Evolutionary conservation across 495 filamentous ascomycete genomes (phyloP).

Genomic region (Daldinia loculata): DNA sequence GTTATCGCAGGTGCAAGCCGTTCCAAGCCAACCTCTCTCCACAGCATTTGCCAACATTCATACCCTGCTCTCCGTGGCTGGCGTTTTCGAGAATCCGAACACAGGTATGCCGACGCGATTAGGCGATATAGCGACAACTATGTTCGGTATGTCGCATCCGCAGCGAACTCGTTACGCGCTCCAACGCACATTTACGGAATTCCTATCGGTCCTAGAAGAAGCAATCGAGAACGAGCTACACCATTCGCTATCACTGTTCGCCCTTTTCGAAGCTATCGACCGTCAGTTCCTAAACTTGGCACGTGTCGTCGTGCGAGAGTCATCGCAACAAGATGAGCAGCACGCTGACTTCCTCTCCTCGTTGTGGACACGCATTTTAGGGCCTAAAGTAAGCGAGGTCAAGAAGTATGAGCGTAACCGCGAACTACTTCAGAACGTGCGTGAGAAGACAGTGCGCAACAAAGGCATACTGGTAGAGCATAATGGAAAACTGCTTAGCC

Average conservation of each 20-base stretch:
- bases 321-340: constrained; percentile 76
- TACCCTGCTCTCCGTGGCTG: constrained; percentile 71
- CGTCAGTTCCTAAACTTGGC: constrained; percentile 87
- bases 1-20: constrained; percentile 61
- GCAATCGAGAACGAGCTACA: constrained; percentile 83
- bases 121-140: constrained; percentile 68
- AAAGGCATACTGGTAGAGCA: constrained; percentile 85
- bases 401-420: constrained; percentile 91
- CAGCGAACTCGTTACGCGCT: constrained; percentile 83
- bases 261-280: constrained; percentile 87
- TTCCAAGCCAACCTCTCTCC: constrained; percentile 66
- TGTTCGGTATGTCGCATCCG: constrained; percentile 80
- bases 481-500: constrained; percentile 76
- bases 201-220: constrained; percentile 86
- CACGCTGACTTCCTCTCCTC: constrained; percentile 83
- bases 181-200: constrained; percentile 86
- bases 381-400: constrained; percentile 71
- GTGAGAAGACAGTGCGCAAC: constrained; percentile 83
- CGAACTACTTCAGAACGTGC: constrained; percentile 74
- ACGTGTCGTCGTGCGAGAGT: constrained; percentile 84
- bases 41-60: constrained; percentile 80
- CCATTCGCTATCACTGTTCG: constrained; percentile 77
- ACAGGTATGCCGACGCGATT: constrained; percentile 70
- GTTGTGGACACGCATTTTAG: constrained; percentile 85
- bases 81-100: constrained; percentile 70